Evolutionary conservation across 2,329 filamentous ascomycete genomes (phyloP), one percentile per base, ranked within the genome.

Genomic region (Colletotrichum camelliae): DNA sequence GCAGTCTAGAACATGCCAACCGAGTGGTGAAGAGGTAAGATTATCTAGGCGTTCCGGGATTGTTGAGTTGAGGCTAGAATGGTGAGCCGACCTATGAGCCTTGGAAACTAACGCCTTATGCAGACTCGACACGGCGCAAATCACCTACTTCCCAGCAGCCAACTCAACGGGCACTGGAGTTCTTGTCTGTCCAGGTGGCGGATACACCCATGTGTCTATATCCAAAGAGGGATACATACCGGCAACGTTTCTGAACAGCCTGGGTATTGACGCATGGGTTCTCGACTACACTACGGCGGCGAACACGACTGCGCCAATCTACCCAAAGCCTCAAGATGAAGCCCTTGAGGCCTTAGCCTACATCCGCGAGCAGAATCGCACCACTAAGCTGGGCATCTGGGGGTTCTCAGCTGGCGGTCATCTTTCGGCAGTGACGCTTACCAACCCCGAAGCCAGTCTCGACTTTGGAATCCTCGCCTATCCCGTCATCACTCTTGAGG

Each of bases 361-460:
- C 48, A 79, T 80, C 70, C 75, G 79, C 48, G 27, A 12, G 16
- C 76, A 76, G 70, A 74, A 76, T 33, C 67, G 73, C 12, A 68
- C 73, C 33, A 39, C 55, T 33, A 80, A 78, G 62, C 79, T 79
- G 15, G 79, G 79, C 35, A 77, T 80, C 62, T 80, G 79, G 79
- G 79, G 79, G 16, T 80, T 77, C 72, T 80, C 79, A 35, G 79
- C 79, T 7, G 78, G 79, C 27, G 78, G 77, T n/a, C 79, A 80
- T 66, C 76, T 80, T 15, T 70, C 78, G 3, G 79, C 79, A n/a
- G 67, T 78, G 35, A 80, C 77, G 5, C 64, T 77, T 13, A 79
- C 78, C 27, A 73, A 78, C 64, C 78, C 77, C 8, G 69, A 52
- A n/a, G 71, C 74, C 18, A 35, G 33, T 5, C 73, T 80, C 33